Evolutionary conservation across 352 stramenopile species (phyloP), one percentile per base, ranked within the genome.

Genomic region (Pythium diclinum): DNA sequence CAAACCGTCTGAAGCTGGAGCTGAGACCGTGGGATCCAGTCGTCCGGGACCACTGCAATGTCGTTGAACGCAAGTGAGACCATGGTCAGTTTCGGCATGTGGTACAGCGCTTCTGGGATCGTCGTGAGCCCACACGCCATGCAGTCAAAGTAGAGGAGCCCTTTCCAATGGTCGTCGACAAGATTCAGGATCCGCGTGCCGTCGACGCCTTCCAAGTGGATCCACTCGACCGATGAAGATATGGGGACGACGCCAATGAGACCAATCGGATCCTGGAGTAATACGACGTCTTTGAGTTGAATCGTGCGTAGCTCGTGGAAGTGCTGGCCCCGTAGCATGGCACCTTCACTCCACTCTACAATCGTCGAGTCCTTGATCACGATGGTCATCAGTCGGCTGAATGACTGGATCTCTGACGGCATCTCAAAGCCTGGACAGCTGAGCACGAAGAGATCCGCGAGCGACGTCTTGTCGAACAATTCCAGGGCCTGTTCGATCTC

Each of bases 281-380:
- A 21, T 13, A n/a, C 19, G 17, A 64, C 30, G 0, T 16, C 16
- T 9, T 17, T 56, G 3, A 69, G 32, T 11, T 55, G 28, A 17
- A 60, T 19, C 17, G 63, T 64, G 0, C 59, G 49, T 5, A 65
- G 52, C 13, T 54, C 51, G 0, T 30, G 9, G 17, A 65, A 65
- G 25, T 54, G 47, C 19, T 16, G 5, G 25, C 34, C 25, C 0
- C 9, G 33, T 7, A 69, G 30, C 7, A 32, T 19, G 4, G 63
- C 63, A 0, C 6, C 25, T 30, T 60, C 36, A 3, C 23, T 23
- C 63, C 63, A 69, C 17, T 49, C 3, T 6, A 59, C 33, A 3
- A 69, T 1, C n/a, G 36, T 55, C 7, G 55, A 56, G 19, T 69
- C 38, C n/a, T 34, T 36, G 54, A 68, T 46, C 25, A 36, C n/a